phyloP scores from a whole-genome alignment of 495 filamentous ascomycete species.

The Terfezia boudieri region DNA sequence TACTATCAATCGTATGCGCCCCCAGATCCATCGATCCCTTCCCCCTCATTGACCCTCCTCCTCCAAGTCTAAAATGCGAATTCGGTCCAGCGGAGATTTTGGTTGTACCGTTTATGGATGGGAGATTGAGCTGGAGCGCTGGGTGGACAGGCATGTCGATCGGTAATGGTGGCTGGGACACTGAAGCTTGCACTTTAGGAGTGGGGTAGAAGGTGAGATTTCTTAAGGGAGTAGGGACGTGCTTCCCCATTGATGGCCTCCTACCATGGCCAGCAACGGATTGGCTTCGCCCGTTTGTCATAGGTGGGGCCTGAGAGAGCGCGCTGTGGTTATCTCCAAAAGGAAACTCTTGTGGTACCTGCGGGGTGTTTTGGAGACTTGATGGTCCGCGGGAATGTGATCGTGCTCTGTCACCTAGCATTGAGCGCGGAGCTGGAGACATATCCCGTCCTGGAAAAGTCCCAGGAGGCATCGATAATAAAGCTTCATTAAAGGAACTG shows the following conservation, averaged over 20 bases:
- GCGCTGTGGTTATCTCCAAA: too few relatives aligned
- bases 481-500: neutral
- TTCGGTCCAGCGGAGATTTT: neutral
- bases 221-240: slow-evolving; percentile 1
- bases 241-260: neutral
- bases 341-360: too few relatives aligned
- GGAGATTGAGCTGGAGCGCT: slow-evolving; percentile 14
- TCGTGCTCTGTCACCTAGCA: slow-evolving; percentile 5
- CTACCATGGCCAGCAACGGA: slow-evolving; percentile 2
- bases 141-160: slow-evolving; percentile 17
- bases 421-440: slow-evolving; percentile 1
- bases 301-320: slow-evolving; percentile 6
- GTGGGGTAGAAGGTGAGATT: slow-evolving; percentile 17
- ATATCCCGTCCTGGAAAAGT: slow-evolving; percentile 5
- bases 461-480: slow-evolving; percentile 8
- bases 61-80: neutral
- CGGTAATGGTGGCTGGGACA: slow-evolving; percentile 15
- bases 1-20: neutral
- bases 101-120: neutral
- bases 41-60: neutral
- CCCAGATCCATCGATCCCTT: neutral
- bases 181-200: slow-evolving; percentile 11
- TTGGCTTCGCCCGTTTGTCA: slow-evolving; percentile 11
- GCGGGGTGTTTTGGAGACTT: too few relatives aligned
- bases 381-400: neutral